phyloP scores from a whole-genome alignment of 495 filamentous ascomycete genomes.

The Penicillium herquei region DNA sequence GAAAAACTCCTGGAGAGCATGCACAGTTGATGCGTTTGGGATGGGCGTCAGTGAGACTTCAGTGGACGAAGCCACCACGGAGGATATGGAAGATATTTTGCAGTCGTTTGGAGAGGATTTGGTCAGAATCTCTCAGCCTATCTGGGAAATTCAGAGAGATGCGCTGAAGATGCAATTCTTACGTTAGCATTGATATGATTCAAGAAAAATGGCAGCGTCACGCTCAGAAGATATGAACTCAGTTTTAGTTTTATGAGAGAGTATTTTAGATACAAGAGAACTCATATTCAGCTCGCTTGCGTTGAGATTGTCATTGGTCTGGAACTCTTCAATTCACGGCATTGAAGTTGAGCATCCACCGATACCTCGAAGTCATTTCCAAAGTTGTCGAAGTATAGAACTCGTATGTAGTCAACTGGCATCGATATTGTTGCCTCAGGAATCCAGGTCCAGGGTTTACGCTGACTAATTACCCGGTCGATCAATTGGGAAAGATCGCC shows the following conservation, averaged over 20 bases:
- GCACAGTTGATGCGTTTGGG: not conserved
- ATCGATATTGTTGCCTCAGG: too few relatives aligned
- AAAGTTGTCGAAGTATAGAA: too few relatives aligned
- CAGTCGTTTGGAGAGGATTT: not conserved
- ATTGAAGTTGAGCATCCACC: too few relatives aligned
- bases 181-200: not conserved
- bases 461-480: constrained; percentile 7
- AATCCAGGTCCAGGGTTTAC: not conserved
- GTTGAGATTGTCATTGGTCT: too few relatives aligned
- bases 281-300: too few relatives aligned
- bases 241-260: too few relatives aligned
- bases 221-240: not conserved
- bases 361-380: too few relatives aligned
- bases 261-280: too few relatives aligned
- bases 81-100: not conserved
- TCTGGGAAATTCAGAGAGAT: constrained; percentile 7
- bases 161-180: constrained; percentile 6
- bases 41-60: not conserved
- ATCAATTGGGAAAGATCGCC: constrained; percentile 12
- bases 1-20: not conserved
- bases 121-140: constrained; percentile 1
- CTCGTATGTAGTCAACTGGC: too few relatives aligned
- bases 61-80: not conserved
- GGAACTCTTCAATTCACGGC: too few relatives aligned
- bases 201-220: not conserved